Base-by-base conservation (phyloP, 345 rosid species). In the Excoecaria cochinchinensis region DNA sequence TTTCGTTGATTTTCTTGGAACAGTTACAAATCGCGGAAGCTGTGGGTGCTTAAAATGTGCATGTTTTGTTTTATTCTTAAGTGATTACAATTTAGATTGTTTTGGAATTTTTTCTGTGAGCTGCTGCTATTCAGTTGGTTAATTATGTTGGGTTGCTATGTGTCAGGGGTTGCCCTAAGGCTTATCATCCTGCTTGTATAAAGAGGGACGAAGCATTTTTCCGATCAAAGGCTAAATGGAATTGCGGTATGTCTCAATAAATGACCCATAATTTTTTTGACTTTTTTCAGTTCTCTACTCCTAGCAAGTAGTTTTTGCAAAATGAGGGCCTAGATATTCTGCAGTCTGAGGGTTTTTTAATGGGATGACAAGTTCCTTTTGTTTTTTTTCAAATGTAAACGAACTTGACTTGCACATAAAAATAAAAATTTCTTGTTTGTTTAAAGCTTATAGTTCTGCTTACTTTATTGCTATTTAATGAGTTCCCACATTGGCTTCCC, bases 141-240 rank as follows among this genome's bases (percentile, higher is more conserved):
- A 24, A 24, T 40, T 64, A 13, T n/a, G 57, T 79, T 51, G 44
- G 46, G n/a, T 60, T 66, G 70, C 52, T 74, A 10, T 25, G 47
- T 51, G 38, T 74, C 68, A 95, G 99, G 92, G 93, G 97, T 77
- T 95, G 99, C 77, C 98, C 99, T 24, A 95, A 95, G 89, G 99
- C 99, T 7, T 95, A 95, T 72, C 99, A 95, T 89, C 93, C 97
- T 31, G 81, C 95, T 70, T 95, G 99, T 83, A 90, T 95, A 57
- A 95, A 91, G 82, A 84, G 99, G 79, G 99, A 95, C 4, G 97
- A 90, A 74, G 76, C 92, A 25, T 95, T 95, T 79, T 95, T 95
- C 81, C 86, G 79, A 69, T 91, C 99, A 21, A 87, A 80, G 77
- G 97, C 91, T 4, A 95, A 91, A 79, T 95, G 99, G 98, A 90